A percentile compares a stretch with the other conserved stretches of the same genome.
Conservation (phyloP, 345 rosid species). For the Clausena lansium region DNA sequence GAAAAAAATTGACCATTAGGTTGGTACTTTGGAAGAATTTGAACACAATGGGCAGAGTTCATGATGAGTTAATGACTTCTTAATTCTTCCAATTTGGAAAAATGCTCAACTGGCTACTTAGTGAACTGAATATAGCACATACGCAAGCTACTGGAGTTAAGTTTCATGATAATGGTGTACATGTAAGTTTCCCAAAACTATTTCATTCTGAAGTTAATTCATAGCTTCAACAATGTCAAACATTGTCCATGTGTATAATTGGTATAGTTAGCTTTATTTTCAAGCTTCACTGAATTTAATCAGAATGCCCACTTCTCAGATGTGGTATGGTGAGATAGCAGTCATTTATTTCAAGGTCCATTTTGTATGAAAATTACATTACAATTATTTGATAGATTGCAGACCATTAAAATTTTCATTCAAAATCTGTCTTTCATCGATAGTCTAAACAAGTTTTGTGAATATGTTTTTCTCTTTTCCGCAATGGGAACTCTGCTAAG, state of each 20-base stretch:
- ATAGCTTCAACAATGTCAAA: not conserved
- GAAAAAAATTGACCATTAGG: not conserved
- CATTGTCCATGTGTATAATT: not conserved
- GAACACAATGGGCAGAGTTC: not conserved
- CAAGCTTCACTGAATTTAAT: not conserved
- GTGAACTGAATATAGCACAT: not conserved
- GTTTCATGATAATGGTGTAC: not conserved
- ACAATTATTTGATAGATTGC: not conserved
- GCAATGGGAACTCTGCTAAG: not conserved
- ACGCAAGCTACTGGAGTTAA: not conserved
- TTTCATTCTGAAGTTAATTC: not conserved
- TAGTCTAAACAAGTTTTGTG: not conserved
- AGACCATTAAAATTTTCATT: not conserved
- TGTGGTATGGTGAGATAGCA: not conserved
- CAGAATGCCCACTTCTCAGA: not conserved
- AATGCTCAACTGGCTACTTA: not conserved
- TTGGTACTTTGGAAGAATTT: not conserved
- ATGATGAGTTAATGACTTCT: not conserved
- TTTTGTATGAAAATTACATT: not conserved
- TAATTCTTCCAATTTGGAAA: not conserved
- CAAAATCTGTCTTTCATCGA: not conserved
- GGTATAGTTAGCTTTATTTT: not conserved
- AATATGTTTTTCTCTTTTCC: not conserved
- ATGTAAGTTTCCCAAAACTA: conserved; percentile 5
- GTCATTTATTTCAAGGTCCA: not conserved